phyloP scores from a whole-genome alignment of 257 asterid species.

The Osmanthus fragrans region DNA sequence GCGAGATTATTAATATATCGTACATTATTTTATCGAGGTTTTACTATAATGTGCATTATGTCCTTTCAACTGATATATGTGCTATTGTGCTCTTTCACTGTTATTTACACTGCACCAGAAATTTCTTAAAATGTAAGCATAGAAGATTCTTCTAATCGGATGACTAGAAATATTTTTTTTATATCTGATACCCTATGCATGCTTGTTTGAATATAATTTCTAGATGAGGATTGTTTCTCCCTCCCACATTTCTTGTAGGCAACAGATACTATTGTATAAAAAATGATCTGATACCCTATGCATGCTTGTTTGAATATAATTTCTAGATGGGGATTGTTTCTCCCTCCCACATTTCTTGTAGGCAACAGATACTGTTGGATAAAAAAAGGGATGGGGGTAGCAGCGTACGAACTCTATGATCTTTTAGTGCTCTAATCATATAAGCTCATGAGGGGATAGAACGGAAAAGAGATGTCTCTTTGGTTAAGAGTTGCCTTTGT shows the following conservation, averaged over 20 bases:
- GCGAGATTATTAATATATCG: too few species aligned
- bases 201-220: background rate
- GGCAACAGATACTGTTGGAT: background rate
- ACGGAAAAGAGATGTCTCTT: background rate
- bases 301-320: background rate
- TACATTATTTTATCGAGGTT: too few species aligned
- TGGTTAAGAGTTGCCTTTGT: too few species aligned
- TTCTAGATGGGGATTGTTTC: background rate
- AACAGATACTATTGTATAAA: background rate
- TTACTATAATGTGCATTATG: background rate
- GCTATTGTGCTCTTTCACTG: background rate
- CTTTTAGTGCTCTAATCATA: background rate
- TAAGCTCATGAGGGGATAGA: background rate
- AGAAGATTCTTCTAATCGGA: background rate
- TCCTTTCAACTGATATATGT: background rate
- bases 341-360: background rate
- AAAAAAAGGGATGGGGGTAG: background rate
- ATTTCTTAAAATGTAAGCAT: background rate
- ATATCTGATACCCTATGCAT: background rate
- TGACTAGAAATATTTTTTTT: background rate
- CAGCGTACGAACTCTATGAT: background rate
- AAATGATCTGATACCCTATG: background rate
- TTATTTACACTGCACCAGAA: background rate
- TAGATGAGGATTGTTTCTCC: background rate
- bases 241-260: background rate